Evolutionary conservation across 805 yeast genomes (phyloP).

Genomic region (Cyberlindnera xylosilytica): DNA sequence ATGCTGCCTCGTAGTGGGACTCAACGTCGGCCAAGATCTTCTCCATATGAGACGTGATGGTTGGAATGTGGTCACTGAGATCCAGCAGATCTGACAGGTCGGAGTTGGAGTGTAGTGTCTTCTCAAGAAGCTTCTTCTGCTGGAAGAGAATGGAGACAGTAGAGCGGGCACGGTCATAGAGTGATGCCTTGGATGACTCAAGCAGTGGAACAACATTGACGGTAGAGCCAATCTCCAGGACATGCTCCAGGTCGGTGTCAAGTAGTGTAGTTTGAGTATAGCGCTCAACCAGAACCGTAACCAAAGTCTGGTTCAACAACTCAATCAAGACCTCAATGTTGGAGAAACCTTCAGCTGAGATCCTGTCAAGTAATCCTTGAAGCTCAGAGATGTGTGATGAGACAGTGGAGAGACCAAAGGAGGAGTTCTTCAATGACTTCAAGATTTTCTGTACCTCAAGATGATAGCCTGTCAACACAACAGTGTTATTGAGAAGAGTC

Average conservation of each 20-base stretch:
- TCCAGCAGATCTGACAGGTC: slow-evolving; percentile 2
- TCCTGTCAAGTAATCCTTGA: slow-evolving; percentile 34
- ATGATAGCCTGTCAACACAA: slow-evolving; percentile 30
- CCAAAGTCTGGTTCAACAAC: slow-evolving; percentile 33
- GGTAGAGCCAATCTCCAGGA: slow-evolving; percentile 33
- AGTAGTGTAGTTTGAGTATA: slow-evolving; percentile 13
- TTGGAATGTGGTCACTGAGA: slow-evolving; percentile 4
- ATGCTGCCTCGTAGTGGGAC: slow-evolving; percentile 27
- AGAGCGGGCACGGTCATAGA: slow-evolving; percentile 28
- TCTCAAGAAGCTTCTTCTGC: slow-evolving; percentile 27
- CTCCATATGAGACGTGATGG: slow-evolving; percentile 19
- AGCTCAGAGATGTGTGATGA: slow-evolving; percentile 22
- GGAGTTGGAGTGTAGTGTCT: slow-evolving; percentile 14
- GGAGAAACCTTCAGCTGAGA: slow-evolving; percentile 36
- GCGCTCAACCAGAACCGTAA: slow-evolving; percentile 28
- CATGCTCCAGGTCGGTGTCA: slow-evolving; percentile 28
- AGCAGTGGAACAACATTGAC: slow-evolving; percentile 41
- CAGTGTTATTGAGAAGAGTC: slow-evolving; percentile 30
- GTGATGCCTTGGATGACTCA: slow-evolving; percentile 32
- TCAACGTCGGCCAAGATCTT: slow-evolving; percentile 32
- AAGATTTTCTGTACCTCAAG: slow-evolving; percentile 22
- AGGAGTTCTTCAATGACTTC: slow-evolving; percentile 27
- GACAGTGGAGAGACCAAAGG: slow-evolving; percentile 24
- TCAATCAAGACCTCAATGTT: slow-evolving; percentile 33
- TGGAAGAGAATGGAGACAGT: slow-evolving; percentile 20